These are phyloP conservation scores for Papiliotrema terrestris DNA, from an alignment of 1,284 basidiomycete species.

Conservation along the genomic window DNA sequence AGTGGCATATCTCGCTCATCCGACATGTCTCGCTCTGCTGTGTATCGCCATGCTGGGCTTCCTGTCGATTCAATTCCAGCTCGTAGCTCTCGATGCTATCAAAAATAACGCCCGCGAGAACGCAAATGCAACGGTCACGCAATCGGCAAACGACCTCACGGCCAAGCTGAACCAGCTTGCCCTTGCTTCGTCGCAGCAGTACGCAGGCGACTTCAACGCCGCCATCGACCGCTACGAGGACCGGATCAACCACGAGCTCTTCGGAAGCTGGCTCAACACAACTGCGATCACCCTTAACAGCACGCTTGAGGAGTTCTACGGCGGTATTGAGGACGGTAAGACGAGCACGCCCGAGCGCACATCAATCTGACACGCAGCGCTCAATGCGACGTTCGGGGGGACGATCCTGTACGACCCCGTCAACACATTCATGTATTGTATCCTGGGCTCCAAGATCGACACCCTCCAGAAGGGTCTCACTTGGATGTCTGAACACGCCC, in stretches of 20 bases:
- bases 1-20: conserved; percentile 82
- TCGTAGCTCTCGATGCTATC: conserved; percentile 68
- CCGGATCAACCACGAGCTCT: conserved; percentile 77
- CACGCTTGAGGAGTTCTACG: conserved; percentile 53
- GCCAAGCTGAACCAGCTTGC: conserved; percentile 73
- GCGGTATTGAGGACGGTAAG: conserved; percentile 47
- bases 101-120: conserved; percentile 61
- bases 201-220: conserved; percentile 70
- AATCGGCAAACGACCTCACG: conserved; percentile 69
- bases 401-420: conserved; percentile 75
- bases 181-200: conserved; percentile 70
- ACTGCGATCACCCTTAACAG: conserved; percentile 81
- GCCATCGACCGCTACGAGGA: conserved; percentile 66
- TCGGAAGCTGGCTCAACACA: conserved; percentile 84
- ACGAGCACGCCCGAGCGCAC: conserved; percentile 1
- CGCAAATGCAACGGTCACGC: conserved; percentile 59
- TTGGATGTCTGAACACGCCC: conserved; percentile 84
- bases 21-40: conserved; percentile 82
- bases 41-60: conserved; percentile 86
- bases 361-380: conserved; percentile 45
- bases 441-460: conserved; percentile 83
- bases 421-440: conserved; percentile 82
- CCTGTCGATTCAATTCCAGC: conserved; percentile 81
- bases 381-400: conserved; percentile 70
- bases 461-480: conserved; percentile 83